Percentiles rank a stretch among this genome's conserved stretches.
Evolutionary conservation across 148 eudicot species (phyloP).

Genomic region (Arbutus unedo): DNA sequence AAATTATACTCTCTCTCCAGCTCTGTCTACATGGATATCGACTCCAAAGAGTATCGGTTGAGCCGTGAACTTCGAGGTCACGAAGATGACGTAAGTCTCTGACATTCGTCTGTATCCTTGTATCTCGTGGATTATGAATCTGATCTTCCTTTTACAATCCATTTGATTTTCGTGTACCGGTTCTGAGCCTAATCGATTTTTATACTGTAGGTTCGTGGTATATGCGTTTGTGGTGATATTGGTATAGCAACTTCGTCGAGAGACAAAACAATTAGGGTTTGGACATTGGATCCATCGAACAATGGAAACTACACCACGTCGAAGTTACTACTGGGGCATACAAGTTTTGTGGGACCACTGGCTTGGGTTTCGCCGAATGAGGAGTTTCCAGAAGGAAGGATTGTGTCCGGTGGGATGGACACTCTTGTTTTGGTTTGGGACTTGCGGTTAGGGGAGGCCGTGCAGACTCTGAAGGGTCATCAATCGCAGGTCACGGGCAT

Average conservation of each 20-base stretch:
- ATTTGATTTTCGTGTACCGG: neutral
- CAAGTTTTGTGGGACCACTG: conserved; percentile 92
- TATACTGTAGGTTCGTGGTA: conserved; percentile 59
- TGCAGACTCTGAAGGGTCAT: conserved; percentile 66
- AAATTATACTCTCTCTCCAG: neutral
- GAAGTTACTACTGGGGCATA: conserved; percentile 75
- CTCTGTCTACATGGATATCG: conserved; percentile 53
- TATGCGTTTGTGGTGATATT: conserved; percentile 70
- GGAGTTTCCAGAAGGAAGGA: conserved; percentile 71
- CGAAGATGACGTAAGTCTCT: conserved; percentile 65
- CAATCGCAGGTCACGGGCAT: conserved; percentile 79
- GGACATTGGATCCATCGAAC: conserved; percentile 55
- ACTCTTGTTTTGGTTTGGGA: conserved; percentile 76
- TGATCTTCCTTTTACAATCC: neutral
- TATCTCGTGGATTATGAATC: neutral
- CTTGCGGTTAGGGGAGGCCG: conserved; percentile 62
- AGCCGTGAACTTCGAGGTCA: conserved; percentile 70
- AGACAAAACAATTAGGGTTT: conserved; percentile 76
- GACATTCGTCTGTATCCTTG: neutral
- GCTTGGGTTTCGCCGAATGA: conserved; percentile 84
- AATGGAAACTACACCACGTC: conserved; percentile 37
- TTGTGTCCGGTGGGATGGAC: conserved; percentile 97
- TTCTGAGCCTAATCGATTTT: neutral
- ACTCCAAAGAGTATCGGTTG: conserved; percentile 46
- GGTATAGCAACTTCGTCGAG: conserved; percentile 95